Conservation (phyloP, 495 filamentous ascomycete genomes). For the Monascus purpureus region DNA sequence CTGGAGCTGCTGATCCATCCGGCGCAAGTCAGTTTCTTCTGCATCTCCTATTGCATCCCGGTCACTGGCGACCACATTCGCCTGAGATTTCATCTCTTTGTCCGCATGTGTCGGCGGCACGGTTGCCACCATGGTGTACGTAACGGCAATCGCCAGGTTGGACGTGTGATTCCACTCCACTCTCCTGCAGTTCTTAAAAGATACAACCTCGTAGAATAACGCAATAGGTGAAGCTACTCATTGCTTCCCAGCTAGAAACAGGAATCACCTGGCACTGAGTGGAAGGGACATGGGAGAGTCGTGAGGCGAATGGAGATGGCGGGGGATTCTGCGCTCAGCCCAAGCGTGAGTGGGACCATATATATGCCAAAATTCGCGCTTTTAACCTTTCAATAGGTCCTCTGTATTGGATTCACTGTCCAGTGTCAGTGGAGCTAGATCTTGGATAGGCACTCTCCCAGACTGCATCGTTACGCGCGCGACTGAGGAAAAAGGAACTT, state of each 20-base stretch:
- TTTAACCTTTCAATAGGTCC: no score
- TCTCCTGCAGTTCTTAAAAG: background rate
- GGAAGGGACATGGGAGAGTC: constrained; percentile 13
- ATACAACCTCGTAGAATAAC: constrained; percentile 1
- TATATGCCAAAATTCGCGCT: background rate
- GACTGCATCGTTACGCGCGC: constrained; percentile 9
- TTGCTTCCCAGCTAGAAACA: constrained; percentile 8
- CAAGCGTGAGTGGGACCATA: no score
- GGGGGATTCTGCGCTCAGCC: background rate
- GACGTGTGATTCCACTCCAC: constrained; percentile 3
- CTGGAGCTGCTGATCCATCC: constrained; percentile 32
- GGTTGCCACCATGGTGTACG: constrained; percentile 35
- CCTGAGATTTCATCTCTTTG: constrained; percentile 19
- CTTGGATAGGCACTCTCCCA: no score
- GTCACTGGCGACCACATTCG: constrained; percentile 32
- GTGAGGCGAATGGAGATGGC: constrained; percentile 7
- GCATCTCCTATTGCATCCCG: constrained; percentile 37
- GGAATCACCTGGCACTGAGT: constrained; percentile 14
- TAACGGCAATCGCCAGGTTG: constrained; percentile 34
- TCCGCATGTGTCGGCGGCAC: constrained; percentile 30
- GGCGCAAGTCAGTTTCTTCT: constrained; percentile 32
- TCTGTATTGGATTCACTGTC: no score
- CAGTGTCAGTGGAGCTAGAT: background rate
- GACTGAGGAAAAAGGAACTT: constrained; percentile 9
- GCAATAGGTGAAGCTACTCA: constrained; percentile 11